These are phyloP conservation scores for Heliamphora pulchella DNA, from an alignment of 179 eudicot species.

Conservation along the genomic window DNA sequence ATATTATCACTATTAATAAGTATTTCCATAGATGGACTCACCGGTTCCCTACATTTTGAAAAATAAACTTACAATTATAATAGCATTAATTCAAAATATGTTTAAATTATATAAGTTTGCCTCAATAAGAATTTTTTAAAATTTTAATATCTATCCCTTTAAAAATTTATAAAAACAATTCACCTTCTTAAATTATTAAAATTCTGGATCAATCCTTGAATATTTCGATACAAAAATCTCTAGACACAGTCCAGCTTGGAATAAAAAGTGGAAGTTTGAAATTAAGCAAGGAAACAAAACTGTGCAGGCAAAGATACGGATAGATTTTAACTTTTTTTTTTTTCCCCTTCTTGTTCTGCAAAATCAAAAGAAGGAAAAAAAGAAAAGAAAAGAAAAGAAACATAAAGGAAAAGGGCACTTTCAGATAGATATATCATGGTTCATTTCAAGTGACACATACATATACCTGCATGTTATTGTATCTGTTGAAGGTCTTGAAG, in stretches of 20 bases:
- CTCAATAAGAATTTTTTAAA: too few species aligned
- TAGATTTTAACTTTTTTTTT: background rate
- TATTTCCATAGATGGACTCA: too few species aligned
- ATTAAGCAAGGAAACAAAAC: slow-evolving; percentile 25
- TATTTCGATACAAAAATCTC: background rate
- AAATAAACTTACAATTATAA: too few species aligned
- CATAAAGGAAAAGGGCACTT: background rate
- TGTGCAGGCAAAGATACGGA: slow-evolving; percentile 20
- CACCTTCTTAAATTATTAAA: too few species aligned
- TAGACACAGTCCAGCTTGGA: slow-evolving; percentile 9
- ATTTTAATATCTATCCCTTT: too few species aligned
- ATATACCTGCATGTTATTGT: slow-evolving; percentile 78
- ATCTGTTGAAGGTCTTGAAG: slow-evolving; percentile 75
- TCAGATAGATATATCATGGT: background rate
- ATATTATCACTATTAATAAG: too few species aligned
- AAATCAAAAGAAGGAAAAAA: slow-evolving; percentile 23
- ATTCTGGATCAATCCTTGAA: too few species aligned
- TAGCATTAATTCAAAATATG: too few species aligned
- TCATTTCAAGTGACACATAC: background rate
- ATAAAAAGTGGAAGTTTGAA: slow-evolving; percentile 29
- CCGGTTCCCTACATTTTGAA: too few species aligned
- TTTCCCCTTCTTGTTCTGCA: slow-evolving; percentile 20
- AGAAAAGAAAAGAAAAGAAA: background rate
- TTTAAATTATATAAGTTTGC: too few species aligned
- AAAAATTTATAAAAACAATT: too few species aligned